Percentiles rank a stretch among this genome's conserved stretches.
Conservation (phyloP, 2,329 filamentous ascomycete species). For the Aspergillus transmontanensis region DNA sequence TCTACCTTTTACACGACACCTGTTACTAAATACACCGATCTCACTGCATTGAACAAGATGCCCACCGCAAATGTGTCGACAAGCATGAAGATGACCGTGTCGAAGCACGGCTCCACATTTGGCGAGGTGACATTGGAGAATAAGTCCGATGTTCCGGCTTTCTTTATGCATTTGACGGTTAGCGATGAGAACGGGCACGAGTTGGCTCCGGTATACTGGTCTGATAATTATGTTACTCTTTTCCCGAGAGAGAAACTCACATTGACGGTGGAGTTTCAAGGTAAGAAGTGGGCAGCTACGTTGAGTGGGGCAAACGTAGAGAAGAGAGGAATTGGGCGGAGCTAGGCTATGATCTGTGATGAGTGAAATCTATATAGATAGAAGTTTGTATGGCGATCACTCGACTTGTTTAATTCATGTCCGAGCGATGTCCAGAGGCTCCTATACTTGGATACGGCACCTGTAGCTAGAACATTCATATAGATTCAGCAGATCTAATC, state of each 20-base stretch:
- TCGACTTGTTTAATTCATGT: neutral
- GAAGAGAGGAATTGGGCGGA: neutral
- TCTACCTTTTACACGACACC: slow-evolving; percentile 64
- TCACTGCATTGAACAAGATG: slow-evolving; percentile 49
- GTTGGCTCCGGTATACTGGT: slow-evolving; percentile 58
- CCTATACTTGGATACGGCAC: too few relatives aligned
- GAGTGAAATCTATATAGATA: too few relatives aligned
- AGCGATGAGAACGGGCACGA: slow-evolving; percentile 50
- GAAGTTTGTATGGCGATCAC: too few relatives aligned
- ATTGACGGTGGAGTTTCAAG: slow-evolving; percentile 36
- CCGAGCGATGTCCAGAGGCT: too few relatives aligned
- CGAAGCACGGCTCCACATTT: slow-evolving; percentile 11
- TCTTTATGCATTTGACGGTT: slow-evolving; percentile 59
- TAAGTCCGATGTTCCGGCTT: slow-evolving; percentile 54
- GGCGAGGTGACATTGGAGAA: slow-evolving; percentile 55
- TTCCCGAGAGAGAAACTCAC: slow-evolving; percentile 58
- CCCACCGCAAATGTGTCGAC: slow-evolving; percentile 41
- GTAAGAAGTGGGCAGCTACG: slow-evolving; percentile 17
- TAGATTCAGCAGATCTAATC: too few relatives aligned
- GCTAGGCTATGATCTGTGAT: neutral
- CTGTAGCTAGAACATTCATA: too few relatives aligned
- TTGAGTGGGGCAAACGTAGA: slow-evolving; percentile 29
- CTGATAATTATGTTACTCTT: slow-evolving; percentile 65
- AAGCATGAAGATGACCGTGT: slow-evolving; percentile 13
- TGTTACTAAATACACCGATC: slow-evolving; percentile 54